phyloP scores from a whole-genome alignment of 768 basidiomycete genomes.

The Mycena maculata region DNA sequence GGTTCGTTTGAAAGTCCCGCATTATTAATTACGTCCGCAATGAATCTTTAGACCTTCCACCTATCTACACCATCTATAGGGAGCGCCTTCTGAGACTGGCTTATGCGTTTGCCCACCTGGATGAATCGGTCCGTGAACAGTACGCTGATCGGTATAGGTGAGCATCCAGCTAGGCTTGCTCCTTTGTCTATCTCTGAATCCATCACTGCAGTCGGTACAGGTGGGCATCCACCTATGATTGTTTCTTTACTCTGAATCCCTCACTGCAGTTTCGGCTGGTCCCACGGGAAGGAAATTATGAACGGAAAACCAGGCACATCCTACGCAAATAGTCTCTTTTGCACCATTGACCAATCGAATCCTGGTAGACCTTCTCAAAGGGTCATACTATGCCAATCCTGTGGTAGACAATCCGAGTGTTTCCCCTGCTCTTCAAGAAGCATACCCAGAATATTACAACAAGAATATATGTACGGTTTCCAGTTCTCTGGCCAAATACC shows the following conservation, averaged over 20 bases:
- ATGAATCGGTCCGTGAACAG: conserved; percentile 73
- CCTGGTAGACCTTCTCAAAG: conserved; percentile 81
- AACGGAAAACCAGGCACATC: conserved; percentile 66
- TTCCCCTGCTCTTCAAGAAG: conserved; percentile 59
- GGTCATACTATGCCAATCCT: conserved; percentile 95
- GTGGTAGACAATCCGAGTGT: conserved; percentile 75
- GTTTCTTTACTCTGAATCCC: neutral
- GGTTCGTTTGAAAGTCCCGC: conserved; percentile 41
- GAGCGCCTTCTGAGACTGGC: conserved; percentile 80
- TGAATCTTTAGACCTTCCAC: conserved; percentile 65
- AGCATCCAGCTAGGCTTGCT: conserved; percentile 26
- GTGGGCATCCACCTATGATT: conserved; percentile 48
- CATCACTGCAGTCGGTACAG: conserved; percentile 78
- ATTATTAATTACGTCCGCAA: neutral
- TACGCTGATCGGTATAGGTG: conserved; percentile 88
- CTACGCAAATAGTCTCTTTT: too few relatives aligned
- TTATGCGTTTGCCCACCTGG: conserved; percentile 79
- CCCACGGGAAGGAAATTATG: conserved; percentile 85
- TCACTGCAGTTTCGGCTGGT: conserved; percentile 90
- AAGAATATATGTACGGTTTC: conserved; percentile 81
- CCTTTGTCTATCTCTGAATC: neutral
- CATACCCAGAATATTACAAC: conserved; percentile 88
- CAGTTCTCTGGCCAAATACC: neutral
- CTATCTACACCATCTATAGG: conserved; percentile 68
- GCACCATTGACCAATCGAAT: too few relatives aligned